Base-by-base conservation (phyloP, 768 basidiomycete genomes). In the Amanita muscaria region DNA sequence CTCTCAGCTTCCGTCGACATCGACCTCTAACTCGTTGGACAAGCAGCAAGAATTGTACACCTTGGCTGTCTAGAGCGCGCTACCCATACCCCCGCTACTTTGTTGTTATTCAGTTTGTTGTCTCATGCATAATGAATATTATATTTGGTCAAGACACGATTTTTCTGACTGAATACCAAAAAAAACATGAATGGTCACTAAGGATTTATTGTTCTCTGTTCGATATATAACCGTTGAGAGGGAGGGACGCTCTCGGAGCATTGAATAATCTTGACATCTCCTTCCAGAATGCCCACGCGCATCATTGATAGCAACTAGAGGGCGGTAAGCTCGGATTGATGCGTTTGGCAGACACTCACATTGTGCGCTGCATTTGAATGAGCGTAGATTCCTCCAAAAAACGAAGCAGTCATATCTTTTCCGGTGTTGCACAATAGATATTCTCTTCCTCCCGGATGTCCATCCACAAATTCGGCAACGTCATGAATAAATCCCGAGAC, bases 401-500 rank as follows among this genome's bases (percentile, higher is more conserved):
- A 93, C 2, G 85, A 74, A 1, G 83, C 73, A 0, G 89, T 90
- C 58, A 85, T 80, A 51, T 93, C 89, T 55, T 79, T 82, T n/a
- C 89, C 90, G 12, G 80, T 70, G 49, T 69, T 77, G 21, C 62
- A 64, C 42, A 65, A 60, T 53, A 96, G 63, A 41, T 85, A 55
- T 30, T 65, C 56, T 31, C 66, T 66, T 12, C 91, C 91, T 18
- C 91, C 91, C 0, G 91, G 91, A 64, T 90, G 87, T 42, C 78
- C 70, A 44, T 83, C 79, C 25, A 80, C 50, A 59, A 92, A 91
- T 9, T 70, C 60, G 3, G 83, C 74, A 15, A 80, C 76, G 51
- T 94, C 90, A 59, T 92, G 88, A 51, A 96, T 83, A 66, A 88
- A 92, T 10, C 91, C 91, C 15, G 82, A 77, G 29, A 93, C 67